Conservation (phyloP, 2,329 filamentous ascomycete species). For the Raffaelea albimanens region DNA sequence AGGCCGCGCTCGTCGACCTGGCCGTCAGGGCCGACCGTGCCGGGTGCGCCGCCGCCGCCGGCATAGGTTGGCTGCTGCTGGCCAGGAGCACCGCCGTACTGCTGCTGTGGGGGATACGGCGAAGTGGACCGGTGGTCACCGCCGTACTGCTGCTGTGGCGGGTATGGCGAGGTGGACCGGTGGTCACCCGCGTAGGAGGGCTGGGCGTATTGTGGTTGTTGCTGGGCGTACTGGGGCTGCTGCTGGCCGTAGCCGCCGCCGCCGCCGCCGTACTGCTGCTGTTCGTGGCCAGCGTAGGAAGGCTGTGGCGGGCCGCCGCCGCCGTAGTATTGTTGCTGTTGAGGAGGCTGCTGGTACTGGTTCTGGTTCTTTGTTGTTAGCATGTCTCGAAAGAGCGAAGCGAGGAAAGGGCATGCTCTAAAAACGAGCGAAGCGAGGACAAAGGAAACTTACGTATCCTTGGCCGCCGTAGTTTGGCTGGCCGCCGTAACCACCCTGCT, state of each 20-base stretch:
- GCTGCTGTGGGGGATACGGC: neutral
- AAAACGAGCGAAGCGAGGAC: neutral
- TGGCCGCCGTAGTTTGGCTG: constrained; percentile 11
- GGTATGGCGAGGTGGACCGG: no score
- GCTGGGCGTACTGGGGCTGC: no score
- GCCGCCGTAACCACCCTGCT: constrained; percentile 10
- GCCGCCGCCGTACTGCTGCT: constrained; percentile 2
- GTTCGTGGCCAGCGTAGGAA: neutral
- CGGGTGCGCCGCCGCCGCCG: constrained; percentile 9
- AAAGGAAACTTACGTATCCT: constrained; percentile 2
- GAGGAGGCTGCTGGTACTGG: neutral
- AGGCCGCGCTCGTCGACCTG: constrained; percentile 42
- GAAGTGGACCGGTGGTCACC: constrained; percentile 2
- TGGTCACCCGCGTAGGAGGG: no score
- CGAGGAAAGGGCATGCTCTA: no score
- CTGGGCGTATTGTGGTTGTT: constrained; percentile 1
- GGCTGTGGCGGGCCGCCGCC: constrained; percentile 3
- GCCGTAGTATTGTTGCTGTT: constrained; percentile 2
- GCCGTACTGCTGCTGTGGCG: constrained; percentile 3
- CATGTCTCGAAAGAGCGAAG: no score
- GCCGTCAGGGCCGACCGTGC: constrained; percentile 17
- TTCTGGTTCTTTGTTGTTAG: no score
- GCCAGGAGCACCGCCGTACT: no score
- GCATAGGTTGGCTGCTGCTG: neutral
- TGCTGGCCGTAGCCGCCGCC: no score